Conservation (phyloP, 129 eudicot genomes). For the Calendula officinalis region DNA sequence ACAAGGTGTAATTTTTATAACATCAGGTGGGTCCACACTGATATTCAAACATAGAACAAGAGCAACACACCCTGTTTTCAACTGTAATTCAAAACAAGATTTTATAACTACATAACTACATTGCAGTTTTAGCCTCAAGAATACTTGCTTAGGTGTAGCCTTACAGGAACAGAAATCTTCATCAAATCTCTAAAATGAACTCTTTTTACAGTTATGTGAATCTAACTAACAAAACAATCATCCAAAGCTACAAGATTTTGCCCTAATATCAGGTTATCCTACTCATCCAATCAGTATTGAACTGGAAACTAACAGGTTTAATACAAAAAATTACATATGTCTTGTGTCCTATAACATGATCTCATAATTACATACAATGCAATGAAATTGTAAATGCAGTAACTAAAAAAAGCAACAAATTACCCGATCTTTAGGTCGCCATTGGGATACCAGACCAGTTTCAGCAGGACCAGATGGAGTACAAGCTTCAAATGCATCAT, state of each 20-base stretch:
- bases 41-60: conserved; percentile 91
- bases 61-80: conserved; percentile 98
- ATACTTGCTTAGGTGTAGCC: too few relatives aligned
- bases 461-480: conserved; percentile 77
- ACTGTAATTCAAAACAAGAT: conserved; percentile 48
- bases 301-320: not conserved
- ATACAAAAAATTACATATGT: conserved; percentile 3
- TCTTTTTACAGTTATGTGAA: conserved; percentile 17
- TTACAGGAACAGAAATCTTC: conserved; percentile 2
- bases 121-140: too few relatives aligned
- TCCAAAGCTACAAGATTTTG: not conserved
- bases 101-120: not conserved
- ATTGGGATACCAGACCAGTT: conserved; percentile 78
- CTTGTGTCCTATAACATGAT: too few relatives aligned
- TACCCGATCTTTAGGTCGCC: conserved; percentile 94
- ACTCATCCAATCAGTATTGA: conserved; percentile 17
- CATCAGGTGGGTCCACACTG: conserved; percentile 98
- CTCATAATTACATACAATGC: conserved; percentile 5
- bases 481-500: conserved; percentile 73
- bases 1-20: conserved; percentile 96
- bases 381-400: too few relatives aligned
- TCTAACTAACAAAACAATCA: conserved; percentile 12
- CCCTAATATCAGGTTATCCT: not conserved
- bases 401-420: conserved; percentile 11
- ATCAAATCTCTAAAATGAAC: conserved; percentile 16